Evolutionary conservation across 2,329 filamentous ascomycete species (phyloP), one percentile per base, ranked within the genome.

Genomic region (Exserohilum turcica): DNA sequence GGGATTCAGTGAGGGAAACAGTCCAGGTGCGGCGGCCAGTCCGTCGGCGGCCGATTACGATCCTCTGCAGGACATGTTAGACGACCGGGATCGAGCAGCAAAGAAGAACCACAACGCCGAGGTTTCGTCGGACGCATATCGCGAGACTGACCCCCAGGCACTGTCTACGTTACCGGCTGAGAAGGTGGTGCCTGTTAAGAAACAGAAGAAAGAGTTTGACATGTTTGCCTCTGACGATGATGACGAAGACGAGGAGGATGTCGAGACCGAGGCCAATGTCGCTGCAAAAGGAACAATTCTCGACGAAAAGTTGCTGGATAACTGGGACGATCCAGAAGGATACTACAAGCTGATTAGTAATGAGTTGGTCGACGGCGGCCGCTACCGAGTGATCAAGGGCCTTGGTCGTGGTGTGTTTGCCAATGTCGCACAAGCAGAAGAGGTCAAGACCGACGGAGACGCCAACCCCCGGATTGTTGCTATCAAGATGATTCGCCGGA

Each of bases 401-500:
- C 82, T 99, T 18, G 94, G 94, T 59, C 92, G 91, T 75, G 94
- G 94, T 65, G 96, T 97, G 83, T 99, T 97, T 73, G 96, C 94
- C 0, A 92, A 91, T 7, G 94, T 99, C n/a, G 91, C 94, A 47
- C 87, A 91, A 60, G 94, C 94, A 18, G 83, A 66, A 60, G 66
- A 70, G 19, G 55, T 59, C 8, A 57, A 48, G 9, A 48, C 52
- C 8, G 57, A 56, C 8, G 54, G 90, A 83, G 39, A 70, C 27
- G 40, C 54, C 24, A 54, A 31, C 18, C 58, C 68, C 52, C 87
- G 85, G 64, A 74, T 89, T n/a, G 92, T 97, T 28, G 94, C 94
- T 19, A 90, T 99, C 81, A 99, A 99, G 78, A 94, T 99, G 66
- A 96, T 97, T 76, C 90, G 94, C 59, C 95, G 95, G 75, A 97